These are phyloP conservation scores for Litchi chinensis DNA, from an alignment of 345 rosid species.

Conservation along the genomic window DNA sequence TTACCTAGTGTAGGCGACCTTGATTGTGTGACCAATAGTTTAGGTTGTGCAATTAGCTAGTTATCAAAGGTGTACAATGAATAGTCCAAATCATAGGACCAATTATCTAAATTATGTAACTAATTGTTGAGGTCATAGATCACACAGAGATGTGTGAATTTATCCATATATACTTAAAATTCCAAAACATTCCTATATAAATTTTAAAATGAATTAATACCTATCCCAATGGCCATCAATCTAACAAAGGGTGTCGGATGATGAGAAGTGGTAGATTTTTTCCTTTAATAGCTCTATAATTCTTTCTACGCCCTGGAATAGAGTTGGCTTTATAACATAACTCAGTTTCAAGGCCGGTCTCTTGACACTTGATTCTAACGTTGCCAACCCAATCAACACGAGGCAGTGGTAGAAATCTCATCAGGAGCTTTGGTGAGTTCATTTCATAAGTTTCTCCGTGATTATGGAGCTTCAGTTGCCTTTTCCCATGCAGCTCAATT, in stretches of 20 bases:
- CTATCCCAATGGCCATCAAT: conserved; percentile 79
- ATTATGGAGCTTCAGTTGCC: conserved; percentile 56
- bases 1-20: too few relatives aligned
- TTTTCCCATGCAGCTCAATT: conserved; percentile 63
- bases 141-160: too few relatives aligned
- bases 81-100: too few relatives aligned
- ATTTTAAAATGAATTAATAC: conserved; percentile 35
- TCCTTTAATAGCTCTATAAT: conserved; percentile 58
- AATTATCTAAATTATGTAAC: too few relatives aligned
- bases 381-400: conserved; percentile 68
- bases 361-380: conserved; percentile 60
- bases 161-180: too few relatives aligned
- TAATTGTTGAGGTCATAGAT: too few relatives aligned
- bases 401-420: conserved; percentile 62
- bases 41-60: too few relatives aligned
- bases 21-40: too few relatives aligned
- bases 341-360: conserved; percentile 66
- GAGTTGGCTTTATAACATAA: conserved; percentile 44
- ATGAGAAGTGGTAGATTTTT: conserved; percentile 54
- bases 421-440: conserved; percentile 70
- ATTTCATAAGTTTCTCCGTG: conserved; percentile 69
- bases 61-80: too few relatives aligned
- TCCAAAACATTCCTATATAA: too few relatives aligned
- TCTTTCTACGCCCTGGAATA: conserved; percentile 39
- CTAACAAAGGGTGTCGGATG: conserved; percentile 46